phyloP scores from a whole-genome alignment of 2,329 filamentous ascomycete genomes.

The Corynespora cassiicola region DNA sequence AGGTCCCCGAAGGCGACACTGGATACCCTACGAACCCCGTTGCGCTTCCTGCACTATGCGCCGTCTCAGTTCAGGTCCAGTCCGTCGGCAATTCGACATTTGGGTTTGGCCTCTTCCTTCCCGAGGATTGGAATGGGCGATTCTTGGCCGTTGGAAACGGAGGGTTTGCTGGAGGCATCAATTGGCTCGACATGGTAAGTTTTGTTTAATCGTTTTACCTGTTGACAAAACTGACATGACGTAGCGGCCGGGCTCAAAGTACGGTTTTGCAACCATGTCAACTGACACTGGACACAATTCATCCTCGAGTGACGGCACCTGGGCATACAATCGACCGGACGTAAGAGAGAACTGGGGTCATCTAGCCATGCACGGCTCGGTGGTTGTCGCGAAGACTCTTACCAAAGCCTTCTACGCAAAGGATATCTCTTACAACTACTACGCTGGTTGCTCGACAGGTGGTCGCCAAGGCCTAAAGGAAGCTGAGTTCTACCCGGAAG shows the following conservation, averaged over 20 bases:
- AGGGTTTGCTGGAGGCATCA: constrained; percentile 56
- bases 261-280: constrained; percentile 53
- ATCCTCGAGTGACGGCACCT: constrained; percentile 37
- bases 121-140: constrained; percentile 45
- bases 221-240: background rate
- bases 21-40: constrained; percentile 50
- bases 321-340: constrained; percentile 47
- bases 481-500: constrained; percentile 60
- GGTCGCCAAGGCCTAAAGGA: constrained; percentile 65
- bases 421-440: constrained; percentile 58
- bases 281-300: constrained; percentile 56
- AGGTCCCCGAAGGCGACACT: constrained; percentile 44
- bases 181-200: constrained; percentile 56
- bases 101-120: constrained; percentile 48
- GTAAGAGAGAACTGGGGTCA: constrained; percentile 48
- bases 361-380: constrained; percentile 54
- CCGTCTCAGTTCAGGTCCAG: constrained; percentile 44
- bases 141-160: constrained; percentile 53
- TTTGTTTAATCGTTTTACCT: background rate
- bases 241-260: constrained; percentile 35
- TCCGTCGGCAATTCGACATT: constrained; percentile 43
- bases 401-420: constrained; percentile 57
- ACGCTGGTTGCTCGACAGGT: constrained; percentile 65
- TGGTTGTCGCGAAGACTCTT: constrained; percentile 56
- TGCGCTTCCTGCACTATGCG: constrained; percentile 46